A percentile compares a stretch with the other conserved stretches of the same genome.
Conservation (phyloP, 2,329 filamentous ascomycete genomes). For the Westerdykella sp. region DNA sequence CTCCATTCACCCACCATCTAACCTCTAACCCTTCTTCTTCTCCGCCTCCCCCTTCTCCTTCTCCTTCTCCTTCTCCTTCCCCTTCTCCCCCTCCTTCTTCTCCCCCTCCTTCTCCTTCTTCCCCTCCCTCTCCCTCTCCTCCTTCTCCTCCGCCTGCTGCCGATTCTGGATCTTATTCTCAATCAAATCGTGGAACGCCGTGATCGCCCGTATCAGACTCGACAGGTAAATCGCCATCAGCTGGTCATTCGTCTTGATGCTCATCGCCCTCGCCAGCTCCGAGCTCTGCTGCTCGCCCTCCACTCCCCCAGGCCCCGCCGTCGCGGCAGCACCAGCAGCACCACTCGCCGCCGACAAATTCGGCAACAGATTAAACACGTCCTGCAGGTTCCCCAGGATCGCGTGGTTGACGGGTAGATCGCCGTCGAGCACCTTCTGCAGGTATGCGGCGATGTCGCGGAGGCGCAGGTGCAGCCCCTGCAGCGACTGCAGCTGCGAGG, state of each 20-base stretch:
- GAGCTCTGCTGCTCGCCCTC: slow-evolving; percentile 55
- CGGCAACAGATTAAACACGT: slow-evolving; percentile 96
- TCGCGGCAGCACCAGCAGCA: slow-evolving; percentile 45
- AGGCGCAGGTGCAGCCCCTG: slow-evolving; percentile 92
- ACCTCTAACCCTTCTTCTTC: slow-evolving; percentile 51
- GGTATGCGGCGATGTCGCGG: slow-evolving; percentile 89
- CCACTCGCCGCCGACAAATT: slow-evolving; percentile 71
- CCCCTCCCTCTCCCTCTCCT: slow-evolving; percentile 57
- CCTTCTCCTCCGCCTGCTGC: slow-evolving; percentile 93
- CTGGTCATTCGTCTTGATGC: slow-evolving; percentile 98
- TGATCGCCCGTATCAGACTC: slow-evolving; percentile 94
- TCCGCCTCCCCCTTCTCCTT: slow-evolving; percentile 52
- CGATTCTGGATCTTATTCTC: slow-evolving; percentile 99
- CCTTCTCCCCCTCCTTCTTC: slow-evolving; percentile 39
- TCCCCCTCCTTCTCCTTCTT: slow-evolving; percentile 61
- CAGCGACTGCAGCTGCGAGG: slow-evolving; percentile 92
- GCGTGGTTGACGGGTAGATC: slow-evolving; percentile 94
- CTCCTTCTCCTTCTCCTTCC: slow-evolving; percentile 49
- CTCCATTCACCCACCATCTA: slow-evolving; percentile 22
- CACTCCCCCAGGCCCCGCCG: slow-evolving; percentile 22
- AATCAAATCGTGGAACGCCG: slow-evolving; percentile 97
- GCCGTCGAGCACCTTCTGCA: slow-evolving; percentile 90
- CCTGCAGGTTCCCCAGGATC: slow-evolving; percentile 96
- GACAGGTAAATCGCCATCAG: slow-evolving; percentile 97
- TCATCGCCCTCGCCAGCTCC: slow-evolving; percentile 93